phyloP scores from a whole-genome alignment of 371 early-diverging fungal genomes.

The Mortierella sp. region DNA sequence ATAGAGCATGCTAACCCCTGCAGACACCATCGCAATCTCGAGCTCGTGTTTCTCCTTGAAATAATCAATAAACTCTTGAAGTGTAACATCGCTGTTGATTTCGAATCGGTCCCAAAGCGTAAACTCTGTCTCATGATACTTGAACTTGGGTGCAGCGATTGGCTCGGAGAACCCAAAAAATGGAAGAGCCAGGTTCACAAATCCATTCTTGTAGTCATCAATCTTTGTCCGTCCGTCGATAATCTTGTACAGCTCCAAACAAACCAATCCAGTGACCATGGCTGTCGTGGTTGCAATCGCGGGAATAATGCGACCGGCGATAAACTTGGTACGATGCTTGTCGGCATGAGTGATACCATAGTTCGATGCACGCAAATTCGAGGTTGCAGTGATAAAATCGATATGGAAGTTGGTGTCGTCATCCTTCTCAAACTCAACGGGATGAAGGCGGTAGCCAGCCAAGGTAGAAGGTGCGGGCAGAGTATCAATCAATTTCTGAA shows the following conservation, averaged over 20 bases:
- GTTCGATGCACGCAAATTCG: conserved; percentile 98
- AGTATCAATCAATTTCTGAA: conserved; percentile 75
- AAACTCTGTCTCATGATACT: conserved; percentile 89
- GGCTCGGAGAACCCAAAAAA: conserved; percentile 99
- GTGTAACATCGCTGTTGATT: conserved; percentile 86
- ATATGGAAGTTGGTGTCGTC: conserved; percentile 99
- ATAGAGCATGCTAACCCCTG: conserved; percentile 95
- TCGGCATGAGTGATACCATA: conserved; percentile 96
- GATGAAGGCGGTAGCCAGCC: conserved; percentile 82
- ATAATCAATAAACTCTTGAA: conserved; percentile 91
- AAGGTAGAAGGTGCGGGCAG: conserved; percentile 82
- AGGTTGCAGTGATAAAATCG: conserved; percentile 98
- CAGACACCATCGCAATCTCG: conserved; percentile 96
- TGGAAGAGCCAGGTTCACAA: conserved; percentile 99
- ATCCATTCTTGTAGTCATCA: conserved; percentile 99
- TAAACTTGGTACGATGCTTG: conserved; percentile 97
- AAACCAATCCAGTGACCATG: conserved; percentile 98
- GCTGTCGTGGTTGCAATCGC: conserved; percentile 99
- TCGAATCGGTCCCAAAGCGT: conserved; percentile 99
- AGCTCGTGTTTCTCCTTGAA: conserved; percentile 89
- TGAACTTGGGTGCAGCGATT: conserved; percentile 86
- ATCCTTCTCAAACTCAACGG: conserved; percentile 99
- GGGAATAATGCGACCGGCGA: conserved; percentile 99
- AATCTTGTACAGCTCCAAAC: conserved; percentile 98
- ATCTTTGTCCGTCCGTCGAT: conserved; percentile 84